Evolutionary conservation across 257 asterid species (phyloP).

Genomic region (Ehretia macrophylla): DNA sequence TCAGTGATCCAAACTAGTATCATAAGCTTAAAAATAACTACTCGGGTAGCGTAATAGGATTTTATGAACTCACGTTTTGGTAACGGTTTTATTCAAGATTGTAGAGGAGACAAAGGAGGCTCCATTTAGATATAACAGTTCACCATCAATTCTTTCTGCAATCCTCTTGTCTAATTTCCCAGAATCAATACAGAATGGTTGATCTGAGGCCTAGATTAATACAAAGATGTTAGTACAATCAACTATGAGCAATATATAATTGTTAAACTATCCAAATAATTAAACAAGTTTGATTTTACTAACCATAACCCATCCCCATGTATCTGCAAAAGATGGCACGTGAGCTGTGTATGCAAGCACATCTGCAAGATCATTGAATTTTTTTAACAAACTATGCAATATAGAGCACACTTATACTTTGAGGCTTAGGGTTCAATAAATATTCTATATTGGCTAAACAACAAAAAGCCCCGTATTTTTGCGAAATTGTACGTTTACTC

Average conservation of each 20-base stretch:
- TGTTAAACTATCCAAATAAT: no score
- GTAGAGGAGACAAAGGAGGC: constrained; percentile 86
- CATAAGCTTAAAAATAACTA: no score
- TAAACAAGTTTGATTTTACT: constrained; percentile 19
- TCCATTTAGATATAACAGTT: constrained; percentile 74
- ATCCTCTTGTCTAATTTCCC: constrained; percentile 79
- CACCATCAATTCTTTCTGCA: constrained; percentile 83
- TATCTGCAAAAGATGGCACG: constrained; percentile 95
- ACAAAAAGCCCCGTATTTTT: no score
- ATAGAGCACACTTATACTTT: no score
- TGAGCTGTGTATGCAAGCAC: constrained; percentile 93
- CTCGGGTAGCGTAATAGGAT: no score
- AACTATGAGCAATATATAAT: no score
- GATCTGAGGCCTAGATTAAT: constrained; percentile 69
- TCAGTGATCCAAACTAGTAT: no score
- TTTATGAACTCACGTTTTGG: constrained; percentile 55
- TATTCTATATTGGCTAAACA: no score
- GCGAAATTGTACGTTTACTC: no score
- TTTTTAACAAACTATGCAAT: no score
- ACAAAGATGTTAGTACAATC: not conserved
- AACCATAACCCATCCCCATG: constrained; percentile 99
- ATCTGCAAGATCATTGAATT: constrained; percentile 32
- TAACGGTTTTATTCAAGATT: constrained; percentile 77
- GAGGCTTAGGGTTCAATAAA: no score
- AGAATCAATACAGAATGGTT: constrained; percentile 75